phyloP scores from a whole-genome alignment of 2,329 filamentous ascomycete species.

The Nothophaeocryptopus gaeumannii region DNA sequence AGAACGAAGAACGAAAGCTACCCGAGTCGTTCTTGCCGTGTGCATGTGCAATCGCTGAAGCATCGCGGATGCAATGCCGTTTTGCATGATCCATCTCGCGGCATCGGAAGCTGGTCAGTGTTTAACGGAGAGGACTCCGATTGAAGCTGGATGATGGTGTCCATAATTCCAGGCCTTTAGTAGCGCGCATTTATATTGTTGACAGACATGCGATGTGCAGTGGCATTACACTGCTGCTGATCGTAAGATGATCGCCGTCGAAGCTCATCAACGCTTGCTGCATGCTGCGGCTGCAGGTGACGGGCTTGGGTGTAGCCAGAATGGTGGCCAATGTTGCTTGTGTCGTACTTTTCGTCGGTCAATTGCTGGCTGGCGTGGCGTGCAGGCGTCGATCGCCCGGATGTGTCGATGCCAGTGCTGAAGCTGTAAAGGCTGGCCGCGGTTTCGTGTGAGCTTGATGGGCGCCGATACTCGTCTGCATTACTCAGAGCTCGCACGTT shows the following conservation, averaged over 20 bases:
- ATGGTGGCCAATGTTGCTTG: constrained; percentile 8
- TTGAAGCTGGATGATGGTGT: neutral
- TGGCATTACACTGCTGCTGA: constrained; percentile 22
- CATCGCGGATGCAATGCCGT: neutral
- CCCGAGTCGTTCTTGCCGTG: neutral
- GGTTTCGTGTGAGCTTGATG: constrained; percentile 18
- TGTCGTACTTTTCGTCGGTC: constrained; percentile 6
- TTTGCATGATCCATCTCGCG: neutral
- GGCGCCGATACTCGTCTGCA: constrained; percentile 13
- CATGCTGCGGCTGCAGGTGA: constrained; percentile 28
- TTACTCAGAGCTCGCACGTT: constrained; percentile 14
- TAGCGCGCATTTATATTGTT: constrained; percentile 28
- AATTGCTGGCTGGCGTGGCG: constrained; percentile 10
- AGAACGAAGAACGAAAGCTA: neutral
- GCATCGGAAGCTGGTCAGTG: neutral
- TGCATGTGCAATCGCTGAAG: constrained; percentile 4
- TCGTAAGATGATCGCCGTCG: constrained; percentile 26
- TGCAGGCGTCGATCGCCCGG: constrained; percentile 15
- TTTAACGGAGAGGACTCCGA: neutral
- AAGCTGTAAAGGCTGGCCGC: constrained; percentile 31
- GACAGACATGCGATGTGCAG: constrained; percentile 28
- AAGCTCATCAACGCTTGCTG: constrained; percentile 26
- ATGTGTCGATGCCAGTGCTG: constrained; percentile 25
- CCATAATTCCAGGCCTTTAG: constrained; percentile 9
- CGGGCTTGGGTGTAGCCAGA: constrained; percentile 17